phyloP scores from a whole-genome alignment of 345 rosid genomes.

The Boechera retrofracta region DNA sequence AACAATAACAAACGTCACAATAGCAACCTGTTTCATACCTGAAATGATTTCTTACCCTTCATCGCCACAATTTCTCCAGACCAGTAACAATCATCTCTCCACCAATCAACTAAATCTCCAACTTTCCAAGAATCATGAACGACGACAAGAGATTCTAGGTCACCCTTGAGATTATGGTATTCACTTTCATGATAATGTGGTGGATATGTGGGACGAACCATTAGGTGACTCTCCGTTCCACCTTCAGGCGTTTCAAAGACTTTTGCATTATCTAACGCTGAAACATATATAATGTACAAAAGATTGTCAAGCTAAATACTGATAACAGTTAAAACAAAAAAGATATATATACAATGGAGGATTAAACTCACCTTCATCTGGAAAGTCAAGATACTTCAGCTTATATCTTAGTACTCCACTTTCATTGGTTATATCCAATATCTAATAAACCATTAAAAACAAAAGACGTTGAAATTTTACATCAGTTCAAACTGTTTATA shows the following conservation, averaged over 20 bases:
- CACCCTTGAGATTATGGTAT: background rate
- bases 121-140: constrained; percentile 30
- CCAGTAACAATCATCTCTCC: constrained; percentile 17
- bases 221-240: background rate
- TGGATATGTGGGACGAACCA: constrained; percentile 40
- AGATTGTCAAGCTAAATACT: background rate
- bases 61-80: constrained; percentile 8
- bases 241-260: constrained; percentile 20
- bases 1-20: background rate
- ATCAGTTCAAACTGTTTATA: background rate
- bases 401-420: background rate
- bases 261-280: constrained; percentile 18
- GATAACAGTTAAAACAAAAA: background rate
- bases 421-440: background rate
- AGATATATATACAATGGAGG: background rate
- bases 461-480: background rate
- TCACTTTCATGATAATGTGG: constrained; percentile 24
- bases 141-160: constrained; percentile 19
- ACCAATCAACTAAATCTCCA: constrained; percentile 42
- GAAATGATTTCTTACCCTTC: background rate
- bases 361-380: constrained; percentile 4
- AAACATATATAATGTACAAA: background rate
- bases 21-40: constrained; percentile 11
- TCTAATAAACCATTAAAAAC: background rate
- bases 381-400: constrained; percentile 17